A percentile compares a stretch with the other conserved stretches of the same genome.
phyloP scores from a whole-genome alignment of 345 rosid genomes.

The Lumnitzera racemosa region DNA sequence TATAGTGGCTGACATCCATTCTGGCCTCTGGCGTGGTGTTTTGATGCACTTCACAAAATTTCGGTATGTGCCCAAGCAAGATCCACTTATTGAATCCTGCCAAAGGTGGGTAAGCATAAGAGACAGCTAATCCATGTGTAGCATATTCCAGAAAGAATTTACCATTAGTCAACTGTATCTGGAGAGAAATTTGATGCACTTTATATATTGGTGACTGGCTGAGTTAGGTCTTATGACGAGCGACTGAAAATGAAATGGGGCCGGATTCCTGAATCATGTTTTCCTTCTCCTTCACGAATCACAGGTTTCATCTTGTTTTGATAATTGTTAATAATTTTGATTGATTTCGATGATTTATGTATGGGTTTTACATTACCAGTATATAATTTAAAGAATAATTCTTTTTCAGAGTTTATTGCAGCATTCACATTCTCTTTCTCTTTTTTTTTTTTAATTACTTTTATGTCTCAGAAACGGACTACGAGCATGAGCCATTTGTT shows the following conservation, averaged over 20 bases:
- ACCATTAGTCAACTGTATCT: not conserved
- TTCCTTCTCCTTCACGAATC: conserved; percentile 48
- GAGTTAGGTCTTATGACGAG: conserved; percentile 39
- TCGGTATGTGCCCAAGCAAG: conserved; percentile 28
- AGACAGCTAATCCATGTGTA: not conserved
- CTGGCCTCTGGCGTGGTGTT: conserved; percentile 62
- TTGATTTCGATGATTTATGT: no score
- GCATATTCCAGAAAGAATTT: not conserved
- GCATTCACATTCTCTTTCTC: not conserved
- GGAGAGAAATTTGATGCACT: conserved; percentile 7
- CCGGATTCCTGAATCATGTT: conserved; percentile 52
- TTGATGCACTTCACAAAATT: conserved; percentile 40
- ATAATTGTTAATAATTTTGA: not conserved
- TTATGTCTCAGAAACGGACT: conserved; percentile 46
- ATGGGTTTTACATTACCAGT: no score
- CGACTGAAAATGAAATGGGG: conserved; percentile 37
- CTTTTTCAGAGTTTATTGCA: no score
- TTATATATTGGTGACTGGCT: conserved; percentile 1
- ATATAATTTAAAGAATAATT: no score
- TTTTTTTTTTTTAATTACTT: not conserved
- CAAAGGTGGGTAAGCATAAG: conserved; percentile 35
- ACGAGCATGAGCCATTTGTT: conserved; percentile 35
- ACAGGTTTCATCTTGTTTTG: conserved; percentile 41
- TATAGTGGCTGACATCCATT: conserved; percentile 45
- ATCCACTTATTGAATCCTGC: conserved; percentile 25